Conservation (phyloP, 352 stramenopile genomes). For the Phytophthora lateralis region DNA sequence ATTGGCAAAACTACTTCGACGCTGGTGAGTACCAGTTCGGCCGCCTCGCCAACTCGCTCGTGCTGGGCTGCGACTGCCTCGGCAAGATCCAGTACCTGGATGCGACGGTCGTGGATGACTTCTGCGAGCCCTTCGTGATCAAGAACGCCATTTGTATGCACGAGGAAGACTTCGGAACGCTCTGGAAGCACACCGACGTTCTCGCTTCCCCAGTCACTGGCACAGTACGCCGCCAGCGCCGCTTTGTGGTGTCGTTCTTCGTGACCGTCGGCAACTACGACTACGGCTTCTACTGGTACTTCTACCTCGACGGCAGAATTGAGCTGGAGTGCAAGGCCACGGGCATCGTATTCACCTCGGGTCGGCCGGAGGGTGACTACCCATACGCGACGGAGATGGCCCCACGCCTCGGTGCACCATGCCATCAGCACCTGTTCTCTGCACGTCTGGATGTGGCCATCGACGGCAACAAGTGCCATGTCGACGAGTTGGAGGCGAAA, state of each 20-base stretch:
- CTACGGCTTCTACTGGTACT: conserved; percentile 65
- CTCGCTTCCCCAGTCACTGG: conserved; percentile 30
- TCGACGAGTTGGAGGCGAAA: conserved; percentile 70
- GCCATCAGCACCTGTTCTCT: conserved; percentile 86
- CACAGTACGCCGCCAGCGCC: conserved; percentile 61
- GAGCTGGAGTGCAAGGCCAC: conserved; percentile 86
- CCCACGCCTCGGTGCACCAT: conserved; percentile 65
- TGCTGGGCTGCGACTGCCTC: conserved; percentile 78
- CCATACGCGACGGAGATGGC: conserved; percentile 54
- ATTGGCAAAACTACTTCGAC: conserved; percentile 89
- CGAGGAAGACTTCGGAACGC: conserved; percentile 36
- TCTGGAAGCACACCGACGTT: conserved; percentile 78
- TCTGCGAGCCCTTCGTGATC: conserved; percentile 38
- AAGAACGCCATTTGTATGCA: conserved; percentile 43
- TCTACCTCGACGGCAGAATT: conserved; percentile 51
- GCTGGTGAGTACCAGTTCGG: conserved; percentile 83
- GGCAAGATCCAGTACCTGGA: conserved; percentile 39
- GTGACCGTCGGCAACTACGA: conserved; percentile 89
- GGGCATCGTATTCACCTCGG: conserved; percentile 82
- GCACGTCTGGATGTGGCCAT: conserved; percentile 78
- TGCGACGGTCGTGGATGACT: conserved; percentile 34
- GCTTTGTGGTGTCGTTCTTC: conserved; percentile 87
- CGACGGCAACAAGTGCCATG: conserved; percentile 58
- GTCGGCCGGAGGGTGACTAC: conserved; percentile 62
- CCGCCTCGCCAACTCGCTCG: conserved; percentile 76